Evolutionary conservation across 345 rosid genomes (phyloP), one percentile per base, ranked within the genome.

Genomic region (Eucalyptus marginata): DNA sequence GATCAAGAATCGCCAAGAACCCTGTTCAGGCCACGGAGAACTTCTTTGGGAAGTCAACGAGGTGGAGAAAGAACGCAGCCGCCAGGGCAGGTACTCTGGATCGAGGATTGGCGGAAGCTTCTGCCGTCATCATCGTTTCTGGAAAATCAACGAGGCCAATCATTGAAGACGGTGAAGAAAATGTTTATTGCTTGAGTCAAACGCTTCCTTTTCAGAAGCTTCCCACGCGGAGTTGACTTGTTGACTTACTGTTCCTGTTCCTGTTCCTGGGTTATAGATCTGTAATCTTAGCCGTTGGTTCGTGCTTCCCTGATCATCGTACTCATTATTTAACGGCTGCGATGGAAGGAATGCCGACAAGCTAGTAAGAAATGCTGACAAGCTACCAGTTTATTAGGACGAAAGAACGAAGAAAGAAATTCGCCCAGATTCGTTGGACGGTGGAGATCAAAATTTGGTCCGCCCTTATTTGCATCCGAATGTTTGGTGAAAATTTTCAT

Each of bases 371-470:
- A 1, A 51, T 50, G 52, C 52, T 15, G 52, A 50, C 18, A 50
- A 3, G 52, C 52, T 22, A 22, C 27, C 27, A 56, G 27, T 22
- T 56, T 56, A 56, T 56, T 56, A 22, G 12, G 12, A 56, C 27
- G 11, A 22, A 56, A 50, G 52, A 50, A 0, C 18, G 62, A 2
- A 56, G 11, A 56, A 0, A 20, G 11, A 56, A 0, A 20, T 56
- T 22, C 62, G 5, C 9, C 1, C 62, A 56, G 27, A 56, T 8
- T 8, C 27, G 62, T 9, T 56, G 62, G 2, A 27, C 27, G 1
- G 62, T 50, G 18, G 3, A 50, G 52, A 50, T 50, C 20, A 50
- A 50, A 50, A 50, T 50, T 50, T 6, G 20, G 7, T 16, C 52
- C 7, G 52, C 18, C 52, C 52, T 16, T 50, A 5, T 50, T 50